phyloP scores from a whole-genome alignment of 305 asterid genomes.

The Fraxinus dipetala region DNA sequence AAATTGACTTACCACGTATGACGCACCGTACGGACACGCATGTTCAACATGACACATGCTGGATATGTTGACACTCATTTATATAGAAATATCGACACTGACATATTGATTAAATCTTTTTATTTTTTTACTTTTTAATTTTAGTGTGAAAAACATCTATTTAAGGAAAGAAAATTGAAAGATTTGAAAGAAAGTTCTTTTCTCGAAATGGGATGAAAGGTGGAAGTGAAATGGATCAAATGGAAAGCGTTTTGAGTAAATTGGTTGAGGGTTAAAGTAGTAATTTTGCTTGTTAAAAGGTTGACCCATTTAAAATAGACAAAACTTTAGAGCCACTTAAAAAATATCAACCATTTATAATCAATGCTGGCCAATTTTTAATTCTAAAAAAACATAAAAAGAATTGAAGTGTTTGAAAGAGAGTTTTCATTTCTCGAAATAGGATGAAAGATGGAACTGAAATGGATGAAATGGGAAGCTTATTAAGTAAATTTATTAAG shows the following conservation, averaged over 20 bases:
- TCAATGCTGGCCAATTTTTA: too few relatives aligned
- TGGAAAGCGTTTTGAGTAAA: background rate
- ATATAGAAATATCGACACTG: background rate
- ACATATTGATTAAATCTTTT: background rate
- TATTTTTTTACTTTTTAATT: too few relatives aligned
- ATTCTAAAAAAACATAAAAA: too few relatives aligned
- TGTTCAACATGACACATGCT: background rate
- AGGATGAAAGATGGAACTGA: background rate
- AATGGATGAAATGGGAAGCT: background rate
- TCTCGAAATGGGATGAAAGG: background rate
- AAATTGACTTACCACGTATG: background rate
- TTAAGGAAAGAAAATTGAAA: background rate
- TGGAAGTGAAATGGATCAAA: background rate
- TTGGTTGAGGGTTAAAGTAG: background rate
- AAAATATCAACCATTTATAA: too few relatives aligned
- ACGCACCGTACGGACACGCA: background rate
- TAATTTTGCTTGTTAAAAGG: background rate
- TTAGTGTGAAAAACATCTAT: background rate
- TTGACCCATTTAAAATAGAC: background rate
- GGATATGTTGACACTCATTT: background rate
- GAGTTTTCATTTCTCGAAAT: background rate
- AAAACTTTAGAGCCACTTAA: background rate
- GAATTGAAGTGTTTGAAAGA: background rate
- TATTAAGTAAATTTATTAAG: background rate
- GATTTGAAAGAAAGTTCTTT: background rate